A percentile compares a stretch with the other conserved stretches of the same genome.
Evolutionary conservation across 257 asterid species (phyloP).

Genomic region (Solanum piurae): DNA sequence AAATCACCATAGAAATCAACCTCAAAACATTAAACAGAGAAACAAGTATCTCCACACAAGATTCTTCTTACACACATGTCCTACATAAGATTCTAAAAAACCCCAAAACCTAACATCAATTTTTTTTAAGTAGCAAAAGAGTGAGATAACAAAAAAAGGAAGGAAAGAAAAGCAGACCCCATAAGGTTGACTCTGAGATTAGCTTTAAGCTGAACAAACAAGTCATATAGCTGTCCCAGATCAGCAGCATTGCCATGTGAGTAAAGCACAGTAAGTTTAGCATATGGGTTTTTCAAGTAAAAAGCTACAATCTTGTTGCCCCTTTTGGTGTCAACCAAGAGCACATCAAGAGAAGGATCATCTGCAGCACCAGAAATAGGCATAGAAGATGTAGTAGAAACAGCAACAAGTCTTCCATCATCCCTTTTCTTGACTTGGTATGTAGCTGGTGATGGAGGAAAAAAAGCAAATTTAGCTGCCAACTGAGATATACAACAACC

Average conservation of each 20-base stretch:
- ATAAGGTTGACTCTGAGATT: conserved; percentile 91
- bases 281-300: conserved; percentile 76
- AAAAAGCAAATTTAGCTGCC: conserved; percentile 95
- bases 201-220: conserved; percentile 90
- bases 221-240: conserved; percentile 96
- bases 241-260: conserved; percentile 99
- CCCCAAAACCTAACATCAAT: not conserved
- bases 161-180: conserved; percentile 43
- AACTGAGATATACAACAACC: conserved; percentile 82
- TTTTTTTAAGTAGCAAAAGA: not conserved
- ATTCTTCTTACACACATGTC: not conserved
- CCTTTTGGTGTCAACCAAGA: conserved; percentile 50
- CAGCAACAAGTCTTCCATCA: conserved; percentile 71
- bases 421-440: conserved; percentile 71
- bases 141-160: not conserved
- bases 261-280: conserved; percentile 76
- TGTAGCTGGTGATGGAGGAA: conserved; percentile 90
- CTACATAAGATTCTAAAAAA: not conserved
- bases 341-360: conserved; percentile 65
- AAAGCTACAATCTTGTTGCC: conserved; percentile 92
- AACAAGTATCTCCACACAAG: not conserved
- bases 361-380: conserved; percentile 56
- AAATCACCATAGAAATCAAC: not conserved
- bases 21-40: not conserved
- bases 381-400: conserved; percentile 53